These are phyloP conservation scores for Aspergillus diversus DNA, from an alignment of 495 filamentous ascomycete species.

Conservation along the genomic window DNA sequence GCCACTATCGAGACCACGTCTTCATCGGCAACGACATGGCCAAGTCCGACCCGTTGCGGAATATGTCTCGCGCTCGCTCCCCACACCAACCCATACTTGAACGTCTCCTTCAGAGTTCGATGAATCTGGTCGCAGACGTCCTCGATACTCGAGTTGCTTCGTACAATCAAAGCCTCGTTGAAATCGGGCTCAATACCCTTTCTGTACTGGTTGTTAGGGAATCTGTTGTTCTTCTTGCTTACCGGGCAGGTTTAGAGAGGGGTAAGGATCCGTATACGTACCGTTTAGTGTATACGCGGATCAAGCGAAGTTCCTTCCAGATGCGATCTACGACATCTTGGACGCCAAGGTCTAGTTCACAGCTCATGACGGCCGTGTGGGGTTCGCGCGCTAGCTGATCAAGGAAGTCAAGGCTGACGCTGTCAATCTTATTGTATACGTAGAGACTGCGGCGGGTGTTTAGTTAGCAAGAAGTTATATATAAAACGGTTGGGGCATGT, in stretches of 20 bases:
- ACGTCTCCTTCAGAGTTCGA: constrained; percentile 93
- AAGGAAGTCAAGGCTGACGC: constrained; percentile 88
- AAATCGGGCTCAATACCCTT: constrained; percentile 94
- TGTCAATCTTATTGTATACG: constrained; percentile 99
- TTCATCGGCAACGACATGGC: constrained; percentile 87
- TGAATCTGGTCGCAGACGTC: constrained; percentile 98
- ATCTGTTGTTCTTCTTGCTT: not conserved
- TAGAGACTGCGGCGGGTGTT: constrained; percentile 66
- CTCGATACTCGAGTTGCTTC: constrained; percentile 84
- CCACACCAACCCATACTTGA: constrained; percentile 99
- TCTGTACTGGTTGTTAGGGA: constrained; percentile 34
- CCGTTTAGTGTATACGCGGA: constrained; percentile 95
- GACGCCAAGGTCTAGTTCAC: constrained; percentile 96
- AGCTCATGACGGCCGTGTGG: constrained; percentile 95
- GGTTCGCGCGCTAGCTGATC: constrained; percentile 90
- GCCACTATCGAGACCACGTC: constrained; percentile 95
- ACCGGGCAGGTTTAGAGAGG: not conserved
- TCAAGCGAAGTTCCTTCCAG: constrained; percentile 91
- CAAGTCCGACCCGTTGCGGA: constrained; percentile 89
- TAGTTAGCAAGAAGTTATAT: not conserved
- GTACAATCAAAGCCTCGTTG: constrained; percentile 89
- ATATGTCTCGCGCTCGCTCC: constrained; percentile 93
- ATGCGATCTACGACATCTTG: constrained; percentile 93
- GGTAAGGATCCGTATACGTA: constrained; percentile 22
- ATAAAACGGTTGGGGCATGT: too few relatives aligned